A percentile compares a stretch with the other conserved stretches of the same genome.
These are phyloP conservation scores for Erodium trifolium DNA, from an alignment of 441 rosid genomes.

Conservation along the genomic window DNA sequence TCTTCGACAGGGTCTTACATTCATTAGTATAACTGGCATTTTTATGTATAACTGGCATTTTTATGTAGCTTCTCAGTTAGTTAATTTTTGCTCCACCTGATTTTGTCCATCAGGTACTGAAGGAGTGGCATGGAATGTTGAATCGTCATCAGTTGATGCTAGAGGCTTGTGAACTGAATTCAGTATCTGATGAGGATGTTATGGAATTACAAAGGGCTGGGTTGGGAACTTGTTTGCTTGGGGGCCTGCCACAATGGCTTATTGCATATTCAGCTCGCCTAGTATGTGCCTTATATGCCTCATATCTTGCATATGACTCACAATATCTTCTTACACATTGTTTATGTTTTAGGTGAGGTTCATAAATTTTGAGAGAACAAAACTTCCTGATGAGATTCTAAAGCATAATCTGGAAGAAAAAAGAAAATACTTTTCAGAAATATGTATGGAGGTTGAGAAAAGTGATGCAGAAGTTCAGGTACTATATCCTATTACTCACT, in stretches of 20 bases:
- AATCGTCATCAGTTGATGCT: slow-evolving; percentile 83
- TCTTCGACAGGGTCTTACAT: too few relatives aligned
- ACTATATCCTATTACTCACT: background rate
- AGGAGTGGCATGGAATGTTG: slow-evolving; percentile 87
- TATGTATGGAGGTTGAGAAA: slow-evolving; percentile 78
- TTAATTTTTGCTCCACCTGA: too few relatives aligned
- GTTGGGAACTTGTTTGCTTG: slow-evolving; percentile 93
- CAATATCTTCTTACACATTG: background rate
- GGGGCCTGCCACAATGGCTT: slow-evolving; percentile 96
- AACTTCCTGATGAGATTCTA: slow-evolving; percentile 88
- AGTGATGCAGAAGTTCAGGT: slow-evolving; percentile 99
- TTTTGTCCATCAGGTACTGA: slow-evolving; percentile 49
- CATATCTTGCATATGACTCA: slow-evolving; percentile 2
- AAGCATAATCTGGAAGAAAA: slow-evolving; percentile 94
- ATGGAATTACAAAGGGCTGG: slow-evolving; percentile 98
- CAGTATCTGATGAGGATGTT: slow-evolving; percentile 91
- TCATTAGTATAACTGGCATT: too few relatives aligned
- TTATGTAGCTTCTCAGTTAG: too few relatives aligned
- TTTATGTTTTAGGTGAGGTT: slow-evolving; percentile 66
- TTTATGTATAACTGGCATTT: too few relatives aligned
- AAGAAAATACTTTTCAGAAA: slow-evolving; percentile 67
- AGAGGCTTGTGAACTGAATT: slow-evolving; percentile 78
- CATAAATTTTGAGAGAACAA: slow-evolving; percentile 89
- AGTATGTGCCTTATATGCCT: slow-evolving; percentile 39
- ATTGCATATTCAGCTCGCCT: slow-evolving; percentile 91